Base-by-base conservation (phyloP, 176 grass and related monocot species). In the Puccinellia tenuiflora region DNA sequence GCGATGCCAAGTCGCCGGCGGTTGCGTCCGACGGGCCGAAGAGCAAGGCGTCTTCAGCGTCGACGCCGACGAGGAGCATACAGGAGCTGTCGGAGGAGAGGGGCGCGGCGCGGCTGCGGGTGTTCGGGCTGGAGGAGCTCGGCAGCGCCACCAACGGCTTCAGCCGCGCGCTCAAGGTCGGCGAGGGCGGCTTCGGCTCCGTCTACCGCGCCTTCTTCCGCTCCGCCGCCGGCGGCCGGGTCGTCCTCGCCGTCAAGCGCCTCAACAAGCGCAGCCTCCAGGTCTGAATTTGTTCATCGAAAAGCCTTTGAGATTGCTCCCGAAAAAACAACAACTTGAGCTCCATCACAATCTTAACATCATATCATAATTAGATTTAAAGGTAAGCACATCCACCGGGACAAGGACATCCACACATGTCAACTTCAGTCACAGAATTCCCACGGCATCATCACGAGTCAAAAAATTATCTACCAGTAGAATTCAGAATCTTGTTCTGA, bases 121-220 rank as follows among this genome's bases (percentile, higher is more conserved):
- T 83, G 60, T 97, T 97, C 86, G 88, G 89, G 17, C 83, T 94
- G 33, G 90, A 91, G 5, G 92, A 94, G 84, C 92, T 97, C 47
- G 38, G 54, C 74, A 84, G 75, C 65, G 95, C 92, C 46, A 91
- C 95, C 55, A 85, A 91, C 67, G 80, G 77, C 16, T 97, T 97
- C 86, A 97, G 89, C 88, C 85, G 95, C 76, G 78, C 89, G 43
- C 84, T 92, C 73, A 97, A 97, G 87, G 59, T 94, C 80, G 95
- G 95, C 53, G 84, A 97, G 89, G 95, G 95, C 24, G 92, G 92
- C 9, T 97, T 97, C 68, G 95, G 95, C 45, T 87, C 67, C 82
- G 95, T 97, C 73, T 97, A 89, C 77, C 93, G 91, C 73, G 95
- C 88, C 66, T 91, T 91, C 87, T 85, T 97, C 81, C 79, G 71